Evolutionary conservation across 1,284 basidiomycete species (phyloP).

Genomic region (Cutaneotrichosporon arboriforme): DNA sequence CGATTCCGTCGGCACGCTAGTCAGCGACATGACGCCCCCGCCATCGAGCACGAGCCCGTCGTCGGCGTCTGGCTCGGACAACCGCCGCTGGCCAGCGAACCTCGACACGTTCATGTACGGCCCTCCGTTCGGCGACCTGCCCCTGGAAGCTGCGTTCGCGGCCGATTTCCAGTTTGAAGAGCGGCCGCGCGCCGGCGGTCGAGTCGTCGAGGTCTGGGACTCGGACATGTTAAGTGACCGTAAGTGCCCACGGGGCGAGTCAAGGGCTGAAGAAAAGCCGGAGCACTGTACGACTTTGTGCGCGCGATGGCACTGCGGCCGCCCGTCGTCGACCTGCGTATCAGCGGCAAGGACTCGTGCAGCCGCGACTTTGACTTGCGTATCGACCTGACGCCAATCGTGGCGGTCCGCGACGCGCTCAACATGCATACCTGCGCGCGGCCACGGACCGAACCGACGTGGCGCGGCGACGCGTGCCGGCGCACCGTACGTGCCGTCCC

Average conservation of each 20-base stretch:
- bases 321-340: conserved; percentile 26
- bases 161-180: no score
- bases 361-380: conserved; percentile 38
- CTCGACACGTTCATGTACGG: neutral
- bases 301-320: conserved; percentile 21
- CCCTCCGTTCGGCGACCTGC: neutral
- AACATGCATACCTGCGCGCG: conserved; percentile 25
- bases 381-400: conserved; percentile 29
- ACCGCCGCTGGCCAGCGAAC: neutral
- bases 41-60: neutral
- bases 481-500: neutral
- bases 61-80: neutral
- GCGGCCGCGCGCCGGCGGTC: no score
- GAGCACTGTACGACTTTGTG: conserved; percentile 35
- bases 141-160: neutral
- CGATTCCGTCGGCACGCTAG: neutral
- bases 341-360: conserved; percentile 6
- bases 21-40: neutral
- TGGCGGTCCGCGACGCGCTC: conserved; percentile 26
- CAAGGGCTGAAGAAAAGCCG: conserved; percentile 16
- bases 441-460: conserved; percentile 8
- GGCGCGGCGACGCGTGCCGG: conserved; percentile 14
- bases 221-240: conserved; percentile 21
- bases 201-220: no score
- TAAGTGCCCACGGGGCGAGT: conserved; percentile 12